Conservation (phyloP, 2,329 filamentous ascomycete species). For the Fusarium sp. region DNA sequence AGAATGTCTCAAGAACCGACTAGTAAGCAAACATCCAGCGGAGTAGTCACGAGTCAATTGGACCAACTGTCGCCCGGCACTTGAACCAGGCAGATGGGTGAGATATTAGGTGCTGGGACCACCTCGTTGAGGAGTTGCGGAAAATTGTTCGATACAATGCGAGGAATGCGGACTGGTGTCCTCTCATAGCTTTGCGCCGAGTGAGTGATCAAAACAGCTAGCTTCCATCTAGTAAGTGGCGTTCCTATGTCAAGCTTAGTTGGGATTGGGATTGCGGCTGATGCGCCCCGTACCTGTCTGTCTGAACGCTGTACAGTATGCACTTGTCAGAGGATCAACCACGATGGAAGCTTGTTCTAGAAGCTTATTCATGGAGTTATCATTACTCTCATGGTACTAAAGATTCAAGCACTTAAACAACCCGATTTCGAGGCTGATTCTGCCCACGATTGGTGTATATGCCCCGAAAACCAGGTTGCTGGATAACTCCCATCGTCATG, state of each 20-base stretch:
- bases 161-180: constrained; percentile 12
- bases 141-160: constrained; percentile 8
- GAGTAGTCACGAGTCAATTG: constrained; percentile 22
- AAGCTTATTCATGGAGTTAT: neutral
- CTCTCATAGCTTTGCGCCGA: constrained; percentile 2
- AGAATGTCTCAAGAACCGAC: constrained; percentile 47
- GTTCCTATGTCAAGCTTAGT: neutral
- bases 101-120: neutral
- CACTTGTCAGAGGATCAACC: neutral
- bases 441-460: constrained; percentile 1
- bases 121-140: neutral
- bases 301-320: neutral
- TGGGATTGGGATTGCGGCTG: constrained; percentile 3
- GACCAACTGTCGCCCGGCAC: constrained; percentile 30
- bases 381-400: neutral
- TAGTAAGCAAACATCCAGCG: constrained; percentile 38
- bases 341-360: neutral
- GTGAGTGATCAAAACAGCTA: neutral
- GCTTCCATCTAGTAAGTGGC: constrained; percentile 3
- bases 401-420: constrained; percentile 14
- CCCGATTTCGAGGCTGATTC: neutral
- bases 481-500: constrained; percentile 17
- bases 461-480: constrained; percentile 35
- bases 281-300: neutral
- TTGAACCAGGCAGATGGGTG: constrained; percentile 22